phyloP scores from a whole-genome alignment of 2,329 filamentous ascomycete species.

The Fusarium sp. region DNA sequence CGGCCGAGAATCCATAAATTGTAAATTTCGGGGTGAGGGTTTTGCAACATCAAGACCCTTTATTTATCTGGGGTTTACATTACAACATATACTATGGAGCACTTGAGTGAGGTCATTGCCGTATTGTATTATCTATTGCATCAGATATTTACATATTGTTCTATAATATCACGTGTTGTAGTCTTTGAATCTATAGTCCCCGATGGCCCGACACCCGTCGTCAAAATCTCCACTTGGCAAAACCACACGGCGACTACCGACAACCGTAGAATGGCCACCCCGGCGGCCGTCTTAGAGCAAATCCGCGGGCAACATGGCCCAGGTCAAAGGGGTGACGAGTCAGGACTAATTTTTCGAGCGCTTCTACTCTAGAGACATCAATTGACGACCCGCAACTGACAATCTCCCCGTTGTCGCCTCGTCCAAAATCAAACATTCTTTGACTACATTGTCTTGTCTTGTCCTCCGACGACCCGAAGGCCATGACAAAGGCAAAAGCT shows the following conservation, averaged over 20 bases:
- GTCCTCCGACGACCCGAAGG: background rate
- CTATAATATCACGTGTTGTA: background rate
- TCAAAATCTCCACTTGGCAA: constrained; percentile 7
- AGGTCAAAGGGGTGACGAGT: constrained; percentile 5
- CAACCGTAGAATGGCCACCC: constrained; percentile 37
- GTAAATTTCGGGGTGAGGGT: constrained; percentile 5
- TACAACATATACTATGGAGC: no score
- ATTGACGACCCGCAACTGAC: background rate
- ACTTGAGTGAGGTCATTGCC: background rate
- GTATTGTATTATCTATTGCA: background rate
- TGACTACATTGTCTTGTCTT: background rate
- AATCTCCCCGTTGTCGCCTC: constrained; percentile 3
- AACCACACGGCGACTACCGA: constrained; percentile 28
- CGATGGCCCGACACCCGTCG: constrained; percentile 31
- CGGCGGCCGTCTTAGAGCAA: constrained; percentile 33
- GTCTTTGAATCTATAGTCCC: background rate
- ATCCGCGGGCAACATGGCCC: constrained; percentile 4
- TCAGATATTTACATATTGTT: background rate
- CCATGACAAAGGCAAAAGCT: constrained; percentile 24
- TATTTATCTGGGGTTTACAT: constrained; percentile 1
- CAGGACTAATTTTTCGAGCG: background rate
- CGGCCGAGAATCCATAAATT: constrained; percentile 18
- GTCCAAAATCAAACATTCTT: constrained; percentile 6
- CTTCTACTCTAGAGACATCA: background rate
- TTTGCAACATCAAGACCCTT: constrained; percentile 14